phyloP scores from a whole-genome alignment of 1,284 basidiomycete species.

The Ustilago curta region DNA sequence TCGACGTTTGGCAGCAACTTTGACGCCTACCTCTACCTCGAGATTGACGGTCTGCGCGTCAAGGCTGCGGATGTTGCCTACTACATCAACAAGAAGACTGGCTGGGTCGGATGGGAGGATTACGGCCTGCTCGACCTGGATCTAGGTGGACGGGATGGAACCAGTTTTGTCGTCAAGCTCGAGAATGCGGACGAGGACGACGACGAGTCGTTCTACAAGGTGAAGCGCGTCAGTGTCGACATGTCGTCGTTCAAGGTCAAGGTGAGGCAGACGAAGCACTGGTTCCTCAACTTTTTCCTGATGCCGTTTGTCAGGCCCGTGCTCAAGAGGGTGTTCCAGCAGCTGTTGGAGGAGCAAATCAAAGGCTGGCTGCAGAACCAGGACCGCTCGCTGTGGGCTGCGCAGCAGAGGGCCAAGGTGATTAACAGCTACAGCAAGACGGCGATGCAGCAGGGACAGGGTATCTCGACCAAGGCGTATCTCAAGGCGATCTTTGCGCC shows the following conservation, averaged over 20 bases:
- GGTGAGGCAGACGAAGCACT: constrained; percentile 60
- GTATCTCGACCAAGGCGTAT: constrained; percentile 70
- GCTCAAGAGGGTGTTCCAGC: constrained; percentile 56
- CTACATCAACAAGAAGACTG: constrained; percentile 71
- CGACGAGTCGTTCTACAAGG: constrained; percentile 72
- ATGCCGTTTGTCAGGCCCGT: constrained; percentile 62
- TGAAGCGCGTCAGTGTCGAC: constrained; percentile 71
- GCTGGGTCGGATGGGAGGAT: constrained; percentile 70
- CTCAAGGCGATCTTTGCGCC: constrained; percentile 71
- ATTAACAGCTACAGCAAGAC: constrained; percentile 68
- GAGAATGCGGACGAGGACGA: constrained; percentile 71
- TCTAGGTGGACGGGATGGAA: constrained; percentile 70
- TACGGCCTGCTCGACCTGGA: constrained; percentile 71
- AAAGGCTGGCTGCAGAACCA: constrained; percentile 54
- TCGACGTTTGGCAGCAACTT: constrained; percentile 71
- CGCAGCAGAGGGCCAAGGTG: constrained; percentile 71
- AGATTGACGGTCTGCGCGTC: constrained; percentile 71
- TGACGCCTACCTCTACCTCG: constrained; percentile 70
- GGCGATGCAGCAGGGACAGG: constrained; percentile 52
- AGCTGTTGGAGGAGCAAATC: constrained; percentile 70
- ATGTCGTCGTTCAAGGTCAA: constrained; percentile 67
- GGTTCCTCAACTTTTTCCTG: constrained; percentile 64
- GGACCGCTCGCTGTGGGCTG: constrained; percentile 67
- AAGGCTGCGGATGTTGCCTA: constrained; percentile 71
- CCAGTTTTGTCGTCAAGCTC: constrained; percentile 71